Evolutionary conservation across 768 basidiomycete species (phyloP).

Genomic region (Tylopilus subfusipes): DNA sequence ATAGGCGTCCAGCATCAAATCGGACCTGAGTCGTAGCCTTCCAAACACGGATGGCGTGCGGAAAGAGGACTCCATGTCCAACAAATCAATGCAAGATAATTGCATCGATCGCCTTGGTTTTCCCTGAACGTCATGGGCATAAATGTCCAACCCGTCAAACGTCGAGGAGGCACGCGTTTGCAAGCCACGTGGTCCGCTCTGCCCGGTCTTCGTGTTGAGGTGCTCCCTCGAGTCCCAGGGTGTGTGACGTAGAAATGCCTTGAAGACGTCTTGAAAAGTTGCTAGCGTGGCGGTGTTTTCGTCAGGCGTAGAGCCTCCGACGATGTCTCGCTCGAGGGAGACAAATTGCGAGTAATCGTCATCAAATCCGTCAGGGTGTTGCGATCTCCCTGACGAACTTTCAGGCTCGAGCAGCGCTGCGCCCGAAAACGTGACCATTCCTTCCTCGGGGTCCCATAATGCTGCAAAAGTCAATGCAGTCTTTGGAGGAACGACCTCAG

Average conservation of each 20-base stretch:
- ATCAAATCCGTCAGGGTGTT: constrained; percentile 14
- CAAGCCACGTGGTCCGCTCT: constrained; percentile 1
- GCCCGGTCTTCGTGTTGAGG: constrained; percentile 8
- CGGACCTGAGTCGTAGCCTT: constrained; percentile 18
- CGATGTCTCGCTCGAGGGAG: constrained; percentile 13
- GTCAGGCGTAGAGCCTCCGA: constrained; percentile 1
- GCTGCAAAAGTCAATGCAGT: constrained; percentile 57
- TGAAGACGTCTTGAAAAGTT: constrained; percentile 30
- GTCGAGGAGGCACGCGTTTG: constrained; percentile 31
- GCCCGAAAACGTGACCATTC: constrained; percentile 55
- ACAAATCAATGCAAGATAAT: constrained; percentile 17
- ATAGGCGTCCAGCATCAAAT: constrained; percentile 20
- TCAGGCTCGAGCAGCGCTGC: constrained; percentile 41
- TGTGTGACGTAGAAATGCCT: constrained; percentile 24
- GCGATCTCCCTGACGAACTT: constrained; percentile 1
- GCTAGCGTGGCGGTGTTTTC: constrained; percentile 25
- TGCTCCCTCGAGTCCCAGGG: constrained; percentile 24
- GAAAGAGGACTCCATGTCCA: constrained; percentile 21
- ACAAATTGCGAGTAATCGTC: constrained; percentile 14
- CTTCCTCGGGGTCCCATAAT: constrained; percentile 56
- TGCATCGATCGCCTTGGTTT: constrained; percentile 19
- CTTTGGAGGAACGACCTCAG: constrained; percentile 53
- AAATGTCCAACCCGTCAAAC: constrained; percentile 30
- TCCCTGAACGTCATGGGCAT: constrained; percentile 23
- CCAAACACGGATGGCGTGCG: constrained; percentile 11